Percentiles rank a stretch among this genome's conserved stretches.
Conservation (phyloP, 148 eudicot genomes). For the Fallopia convolvulus region DNA sequence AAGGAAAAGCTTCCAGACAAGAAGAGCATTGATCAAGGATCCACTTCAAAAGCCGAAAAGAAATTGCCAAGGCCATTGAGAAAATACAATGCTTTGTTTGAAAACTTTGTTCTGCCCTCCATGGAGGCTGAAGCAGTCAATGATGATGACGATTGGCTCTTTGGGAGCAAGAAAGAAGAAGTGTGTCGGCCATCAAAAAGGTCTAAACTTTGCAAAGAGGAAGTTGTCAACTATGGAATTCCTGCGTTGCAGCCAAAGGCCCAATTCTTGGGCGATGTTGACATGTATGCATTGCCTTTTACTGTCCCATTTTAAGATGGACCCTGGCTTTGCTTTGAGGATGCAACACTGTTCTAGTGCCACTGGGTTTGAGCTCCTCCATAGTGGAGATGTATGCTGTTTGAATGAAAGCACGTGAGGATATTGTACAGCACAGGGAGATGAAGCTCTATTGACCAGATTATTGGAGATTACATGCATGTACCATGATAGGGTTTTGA, state of each 20-base stretch:
- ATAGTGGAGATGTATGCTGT: not conserved
- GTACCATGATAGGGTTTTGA: constrained; percentile 16
- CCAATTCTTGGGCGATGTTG: constrained; percentile 30
- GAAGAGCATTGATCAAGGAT: not conserved
- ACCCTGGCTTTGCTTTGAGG: not conserved
- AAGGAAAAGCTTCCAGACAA: not conserved
- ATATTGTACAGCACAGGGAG: constrained; percentile 8
- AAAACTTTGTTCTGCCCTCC: constrained; percentile 22
- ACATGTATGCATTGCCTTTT: constrained; percentile 41
- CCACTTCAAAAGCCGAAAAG: not conserved
- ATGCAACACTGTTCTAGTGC: not conserved
- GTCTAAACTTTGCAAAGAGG: constrained; percentile 6
- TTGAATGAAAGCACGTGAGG: not conserved
- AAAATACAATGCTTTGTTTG: constrained; percentile 28
- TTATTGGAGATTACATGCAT: not conserved
- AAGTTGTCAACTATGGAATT: constrained; percentile 8
- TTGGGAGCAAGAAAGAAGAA: constrained; percentile 14
- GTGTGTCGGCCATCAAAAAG: not conserved
- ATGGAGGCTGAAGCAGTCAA: not conserved
- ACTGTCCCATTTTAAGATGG: constrained; percentile 36
- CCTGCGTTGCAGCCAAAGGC: constrained; percentile 34
- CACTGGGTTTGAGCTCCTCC: constrained; percentile 5
- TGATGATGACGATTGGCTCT: constrained; percentile 49
- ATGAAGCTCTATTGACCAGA: not conserved
- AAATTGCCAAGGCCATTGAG: not conserved